Evolutionary conservation across 768 basidiomycete genomes (phyloP), one percentile per base, ranked within the genome.

Genomic region (Pleurotus cornucopiae): DNA sequence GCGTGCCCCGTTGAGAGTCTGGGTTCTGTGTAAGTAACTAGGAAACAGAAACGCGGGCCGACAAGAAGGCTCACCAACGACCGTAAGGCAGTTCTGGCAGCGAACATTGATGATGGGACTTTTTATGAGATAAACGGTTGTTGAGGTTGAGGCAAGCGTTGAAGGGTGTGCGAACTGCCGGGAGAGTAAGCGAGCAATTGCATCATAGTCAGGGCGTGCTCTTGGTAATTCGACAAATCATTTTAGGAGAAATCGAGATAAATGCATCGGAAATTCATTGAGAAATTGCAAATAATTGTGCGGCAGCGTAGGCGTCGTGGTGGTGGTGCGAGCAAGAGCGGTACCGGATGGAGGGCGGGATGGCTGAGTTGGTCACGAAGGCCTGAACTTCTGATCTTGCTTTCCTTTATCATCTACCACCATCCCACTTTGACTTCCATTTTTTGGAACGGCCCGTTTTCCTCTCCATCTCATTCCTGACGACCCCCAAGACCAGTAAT

Each of bases 1-100:
- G 54, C 82, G 79, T 46, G 70, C 67, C 61, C 63, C 66, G 46
- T 69, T 66, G 30, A 34, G 30, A 54, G 68, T 62, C 76, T 77
- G 41, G 34, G 4, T 34, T 34, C 2, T 34, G 23, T 34, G 11
- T 34, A 34, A 34, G 30, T 9, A 11, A 34, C 30, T 30, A 30
- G 30, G 30, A 30, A 30, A 30, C 30, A 30, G 30, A 34, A 25
- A 34, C 9, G 9, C 30, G 30, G 4, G 30, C 30, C 30, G 30
- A 34, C 30, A 3, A 23, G 6, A 43, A 49, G 56, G 67, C 69
- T 64, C 68, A 78, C 79, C 59, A 75, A 61, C 45, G 76, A 74
- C 60, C 78, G 79, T 16, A 76, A 69, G 39, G 76, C 55, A 9
- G 68, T 40, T 52, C 51, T 52, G 37, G 21, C 38, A n/a, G 51